Percentiles rank a stretch among this genome's conserved stretches.
Evolutionary conservation across 2,329 filamentous ascomycete species (phyloP).

Genomic region (Aspergillus neoniger): DNA sequence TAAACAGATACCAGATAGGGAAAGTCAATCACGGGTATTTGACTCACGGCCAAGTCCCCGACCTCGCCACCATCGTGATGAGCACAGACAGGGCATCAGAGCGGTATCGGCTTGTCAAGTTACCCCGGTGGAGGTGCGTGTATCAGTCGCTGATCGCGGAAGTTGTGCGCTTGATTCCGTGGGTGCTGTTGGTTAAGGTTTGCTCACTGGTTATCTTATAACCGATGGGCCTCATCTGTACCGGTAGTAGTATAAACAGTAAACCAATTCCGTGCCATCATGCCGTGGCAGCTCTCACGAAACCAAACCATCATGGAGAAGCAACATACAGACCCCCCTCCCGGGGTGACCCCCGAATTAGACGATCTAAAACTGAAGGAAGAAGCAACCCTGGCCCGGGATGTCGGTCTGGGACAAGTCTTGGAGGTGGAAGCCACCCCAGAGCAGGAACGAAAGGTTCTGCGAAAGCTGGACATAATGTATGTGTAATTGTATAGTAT

Average conservation of each 20-base stretch:
- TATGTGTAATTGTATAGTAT: slow-evolving; percentile 8
- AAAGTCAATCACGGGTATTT: background rate
- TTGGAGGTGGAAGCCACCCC: slow-evolving; percentile 27
- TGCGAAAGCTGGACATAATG: slow-evolving; percentile 32
- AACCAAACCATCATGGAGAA: slow-evolving; percentile 23
- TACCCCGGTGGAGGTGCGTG: background rate
- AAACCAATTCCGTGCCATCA: background rate
- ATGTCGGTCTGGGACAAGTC: slow-evolving; percentile 31
- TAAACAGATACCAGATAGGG: background rate
- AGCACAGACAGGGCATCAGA: background rate
- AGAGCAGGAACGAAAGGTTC: slow-evolving; percentile 27
- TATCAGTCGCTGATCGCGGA: background rate
- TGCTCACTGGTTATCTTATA: background rate
- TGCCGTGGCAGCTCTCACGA: background rate
- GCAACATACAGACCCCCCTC: slow-evolving; percentile 8
- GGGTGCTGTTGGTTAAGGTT: background rate
- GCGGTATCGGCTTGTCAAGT: background rate
- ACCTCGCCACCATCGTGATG: background rate
- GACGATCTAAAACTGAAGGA: slow-evolving; percentile 22
- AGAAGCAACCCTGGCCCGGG: slow-evolving; percentile 18
- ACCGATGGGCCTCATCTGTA: background rate
- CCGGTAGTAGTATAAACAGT: too few relatives aligned
- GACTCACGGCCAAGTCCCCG: background rate
- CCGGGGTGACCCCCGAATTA: slow-evolving; percentile 12
- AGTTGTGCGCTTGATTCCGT: background rate